phyloP scores from a whole-genome alignment of 2,329 filamentous ascomycete species.

The Acephala macrosclerotiorum region DNA sequence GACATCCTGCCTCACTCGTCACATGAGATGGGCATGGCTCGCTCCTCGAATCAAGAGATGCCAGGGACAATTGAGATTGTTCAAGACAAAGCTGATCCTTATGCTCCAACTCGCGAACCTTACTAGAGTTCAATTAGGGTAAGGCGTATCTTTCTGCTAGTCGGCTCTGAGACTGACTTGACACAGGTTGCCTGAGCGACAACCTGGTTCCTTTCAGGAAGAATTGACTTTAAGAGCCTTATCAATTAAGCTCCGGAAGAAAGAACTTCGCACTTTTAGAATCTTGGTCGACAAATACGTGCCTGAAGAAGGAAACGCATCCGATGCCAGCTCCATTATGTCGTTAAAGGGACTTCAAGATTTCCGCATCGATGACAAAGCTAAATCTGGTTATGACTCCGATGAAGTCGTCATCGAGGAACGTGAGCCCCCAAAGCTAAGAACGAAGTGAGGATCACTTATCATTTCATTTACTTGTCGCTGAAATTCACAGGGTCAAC shows the following conservation, averaged over 20 bases:
- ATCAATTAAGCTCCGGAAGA: neutral
- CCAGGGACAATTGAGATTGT: constrained; percentile 11
- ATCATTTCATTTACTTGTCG: neutral
- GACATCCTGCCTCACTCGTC: constrained; percentile 2
- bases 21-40: constrained; percentile 13
- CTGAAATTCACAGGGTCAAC: neutral
- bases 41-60: constrained; percentile 11
- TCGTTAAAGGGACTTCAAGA: neutral
- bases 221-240: constrained; percentile 13
- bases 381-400: neutral
- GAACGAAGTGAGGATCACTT: neutral
- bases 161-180: neutral
- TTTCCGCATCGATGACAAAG: neutral
- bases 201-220: constrained; percentile 15
- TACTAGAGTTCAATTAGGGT: constrained; percentile 17
- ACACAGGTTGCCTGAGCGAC: neutral
- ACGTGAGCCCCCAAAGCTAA: neutral
- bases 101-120: constrained; percentile 12
- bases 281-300: constrained; percentile 3
- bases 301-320: neutral
- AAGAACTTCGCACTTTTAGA: neutral
- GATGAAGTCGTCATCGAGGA: neutral
- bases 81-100: constrained; percentile 14
- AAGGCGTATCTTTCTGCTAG: neutral
- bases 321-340: neutral